These are phyloP conservation scores for Macroventuria anomochaeta DNA, from an alignment of 2,329 filamentous ascomycete species.

Conservation along the genomic window DNA sequence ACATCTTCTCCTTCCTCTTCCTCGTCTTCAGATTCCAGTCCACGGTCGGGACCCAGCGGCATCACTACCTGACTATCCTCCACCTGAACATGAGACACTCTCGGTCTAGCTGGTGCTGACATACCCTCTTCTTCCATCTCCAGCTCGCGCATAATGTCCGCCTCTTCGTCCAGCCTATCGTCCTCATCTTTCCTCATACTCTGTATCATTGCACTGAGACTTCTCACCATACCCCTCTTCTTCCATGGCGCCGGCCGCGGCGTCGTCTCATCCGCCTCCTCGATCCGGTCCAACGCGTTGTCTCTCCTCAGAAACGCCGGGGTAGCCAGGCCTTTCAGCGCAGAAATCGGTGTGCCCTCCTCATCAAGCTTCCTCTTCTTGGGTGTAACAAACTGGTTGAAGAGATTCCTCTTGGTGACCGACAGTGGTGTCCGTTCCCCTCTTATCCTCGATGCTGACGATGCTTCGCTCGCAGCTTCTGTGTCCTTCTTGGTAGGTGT, in stretches of 20 bases:
- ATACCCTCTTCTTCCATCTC: slow-evolving; percentile 58
- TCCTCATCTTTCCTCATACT: slow-evolving; percentile 66
- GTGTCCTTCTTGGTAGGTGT: slow-evolving; percentile 51
- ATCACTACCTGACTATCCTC: slow-evolving; percentile 54
- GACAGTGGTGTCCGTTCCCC: slow-evolving; percentile 58
- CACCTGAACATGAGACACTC: slow-evolving; percentile 44
- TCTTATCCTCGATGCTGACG: slow-evolving; percentile 37
- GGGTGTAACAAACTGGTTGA: slow-evolving; percentile 70
- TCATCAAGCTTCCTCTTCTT: slow-evolving; percentile 55
- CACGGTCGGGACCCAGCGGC: slow-evolving; percentile 55
- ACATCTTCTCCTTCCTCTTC: slow-evolving; percentile 52
- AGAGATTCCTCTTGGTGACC: slow-evolving; percentile 65
- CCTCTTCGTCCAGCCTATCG: slow-evolving; percentile 68
- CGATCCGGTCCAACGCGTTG: slow-evolving; percentile 58
- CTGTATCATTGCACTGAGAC: slow-evolving; percentile 76
- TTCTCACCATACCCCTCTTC: slow-evolving; percentile 63
- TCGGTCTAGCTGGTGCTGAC: slow-evolving; percentile 34
- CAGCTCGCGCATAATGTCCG: slow-evolving; percentile 75
- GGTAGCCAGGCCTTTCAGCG: slow-evolving; percentile 63
- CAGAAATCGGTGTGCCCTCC: slow-evolving; percentile 45
- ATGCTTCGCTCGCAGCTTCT: slow-evolving; percentile 36
- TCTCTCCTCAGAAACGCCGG: slow-evolving; percentile 72
- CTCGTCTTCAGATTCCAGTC: slow-evolving; percentile 65
- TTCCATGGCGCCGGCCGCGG: slow-evolving; percentile 52
- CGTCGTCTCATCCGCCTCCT: slow-evolving; percentile 58